Evolutionary conservation across 2,329 filamentous ascomycete species (phyloP), one percentile per base, ranked within the genome.

Genomic region (Ploettnerulaceae sp.): DNA sequence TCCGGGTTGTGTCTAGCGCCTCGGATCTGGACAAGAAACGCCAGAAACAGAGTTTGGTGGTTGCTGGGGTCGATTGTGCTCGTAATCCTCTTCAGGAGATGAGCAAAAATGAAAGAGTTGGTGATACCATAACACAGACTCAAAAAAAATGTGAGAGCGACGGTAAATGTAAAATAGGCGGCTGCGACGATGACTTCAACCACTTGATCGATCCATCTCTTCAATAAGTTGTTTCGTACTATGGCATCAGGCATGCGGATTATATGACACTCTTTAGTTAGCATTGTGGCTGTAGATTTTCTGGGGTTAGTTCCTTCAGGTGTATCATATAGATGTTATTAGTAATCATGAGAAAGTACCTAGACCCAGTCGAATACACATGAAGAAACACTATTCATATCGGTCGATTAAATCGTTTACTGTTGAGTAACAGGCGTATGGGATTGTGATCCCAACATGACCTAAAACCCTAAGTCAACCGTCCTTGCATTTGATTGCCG

Each of bases 51-150:
- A 33, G 31, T 14, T 33, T 33, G 31, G 12, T 17, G 4, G 18
- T 17, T 33, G 8, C 11, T 33, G n/a, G 14, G 31, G 31, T 33
- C 14, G 31, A 9, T 33, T 9, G 8, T 33, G 31, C 31, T 33
- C n/a, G 31, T 17, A 33, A 33, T 12, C 31, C 31, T 33, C 31
- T 33, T 33, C 14, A 17, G 31, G 31, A 33, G 31, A 14, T 33
- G 31, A 33, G 31, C 31, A 33, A n/a, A 33, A 17, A 17, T 33
- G 31, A 33, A 33, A 17, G n/a, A 33, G n/a, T 33, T 33, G 31
- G 11, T 33, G 31, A 33, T 33, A 33, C 8, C 31, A 33, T 33
- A 33, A 33, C n/a, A 15, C 14, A 33, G 9, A 33, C 14, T 33
- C 31, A 33, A 33, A 33, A 33, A 17, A 33, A 17, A 17, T 17